Evolutionary conservation across 164 flowering plant genomes (phyloP).

Genomic region (Tinospora cordifolia): DNA sequence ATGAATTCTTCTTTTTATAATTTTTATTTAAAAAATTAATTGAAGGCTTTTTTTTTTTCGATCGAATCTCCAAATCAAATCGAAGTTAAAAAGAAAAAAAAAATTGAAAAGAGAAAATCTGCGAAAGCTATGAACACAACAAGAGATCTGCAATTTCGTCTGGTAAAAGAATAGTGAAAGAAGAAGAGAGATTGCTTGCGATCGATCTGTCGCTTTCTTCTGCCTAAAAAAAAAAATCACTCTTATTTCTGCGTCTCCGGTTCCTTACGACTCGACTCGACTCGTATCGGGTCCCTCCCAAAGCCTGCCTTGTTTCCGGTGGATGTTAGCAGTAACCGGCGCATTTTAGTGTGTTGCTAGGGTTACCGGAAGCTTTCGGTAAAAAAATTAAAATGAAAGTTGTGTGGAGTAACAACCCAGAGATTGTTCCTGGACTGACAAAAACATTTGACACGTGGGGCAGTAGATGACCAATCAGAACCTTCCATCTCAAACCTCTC

Average conservation of each 20-base stretch:
- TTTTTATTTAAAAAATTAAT: no score
- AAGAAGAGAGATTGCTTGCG: no score
- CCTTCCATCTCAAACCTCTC: no score
- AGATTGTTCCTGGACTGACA: neutral
- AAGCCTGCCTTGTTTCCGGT: neutral
- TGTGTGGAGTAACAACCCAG: neutral
- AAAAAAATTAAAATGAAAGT: no score
- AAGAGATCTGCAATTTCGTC: constrained; percentile 10
- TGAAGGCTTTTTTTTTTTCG: no score
- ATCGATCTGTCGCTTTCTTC: constrained; percentile 31
- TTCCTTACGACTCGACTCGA: constrained; percentile 12
- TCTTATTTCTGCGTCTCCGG: constrained; percentile 1
- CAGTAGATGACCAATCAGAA: neutral
- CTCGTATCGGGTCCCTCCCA: neutral
- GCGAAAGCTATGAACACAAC: constrained; percentile 11
- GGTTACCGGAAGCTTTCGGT: neutral
- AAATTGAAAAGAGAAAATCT: constrained; percentile 1
- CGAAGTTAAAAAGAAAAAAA: no score
- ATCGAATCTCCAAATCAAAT: no score
- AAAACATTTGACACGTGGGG: neutral
- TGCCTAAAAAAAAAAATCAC: no score
- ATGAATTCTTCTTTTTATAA: no score
- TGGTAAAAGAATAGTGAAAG: constrained; percentile 4
- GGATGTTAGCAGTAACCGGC: neutral
- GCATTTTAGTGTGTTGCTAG: neutral